phyloP scores from a whole-genome alignment of 345 rosid genomes.

The Eucalyptus cloeziana region DNA sequence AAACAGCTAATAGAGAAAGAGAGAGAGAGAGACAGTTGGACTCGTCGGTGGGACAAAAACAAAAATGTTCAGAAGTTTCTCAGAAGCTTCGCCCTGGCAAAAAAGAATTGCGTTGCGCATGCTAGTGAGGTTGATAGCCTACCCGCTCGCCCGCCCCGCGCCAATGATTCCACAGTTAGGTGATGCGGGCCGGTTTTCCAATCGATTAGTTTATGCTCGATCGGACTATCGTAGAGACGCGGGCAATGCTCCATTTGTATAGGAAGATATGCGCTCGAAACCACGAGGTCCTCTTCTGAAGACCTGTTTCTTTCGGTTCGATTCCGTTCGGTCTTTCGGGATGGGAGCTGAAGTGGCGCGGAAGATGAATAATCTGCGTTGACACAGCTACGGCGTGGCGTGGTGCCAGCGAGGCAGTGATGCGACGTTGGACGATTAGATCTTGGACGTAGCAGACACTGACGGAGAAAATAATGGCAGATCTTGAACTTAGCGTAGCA shows the following conservation, averaged over 20 bases:
- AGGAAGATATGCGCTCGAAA: too few species aligned
- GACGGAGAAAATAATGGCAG: too few species aligned
- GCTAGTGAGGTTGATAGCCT: neutral
- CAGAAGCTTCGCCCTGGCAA: neutral
- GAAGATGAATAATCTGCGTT: too few species aligned
- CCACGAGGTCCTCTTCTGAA: too few species aligned
- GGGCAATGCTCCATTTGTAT: accelerated
- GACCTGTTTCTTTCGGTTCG: accelerated
- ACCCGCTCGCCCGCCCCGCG: too few species aligned
- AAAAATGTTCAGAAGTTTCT: neutral
- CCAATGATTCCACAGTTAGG: neutral
- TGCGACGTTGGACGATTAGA: neutral
- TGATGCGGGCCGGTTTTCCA: neutral
- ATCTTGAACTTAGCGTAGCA: too few species aligned
- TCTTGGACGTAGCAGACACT: neutral
- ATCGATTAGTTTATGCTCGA: neutral
- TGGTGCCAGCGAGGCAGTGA: too few species aligned
- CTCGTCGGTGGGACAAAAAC: too few species aligned
- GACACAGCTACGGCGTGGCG: too few species aligned
- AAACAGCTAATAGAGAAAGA: neutral
- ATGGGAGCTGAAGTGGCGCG: too few species aligned
- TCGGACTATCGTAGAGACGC: neutral
- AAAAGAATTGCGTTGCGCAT: neutral
- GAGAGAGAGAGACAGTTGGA: neutral
- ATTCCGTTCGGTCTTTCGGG: too few species aligned